phyloP scores from a whole-genome alignment of 1,284 basidiomycete genomes.

The Tausonia pullulans region DNA sequence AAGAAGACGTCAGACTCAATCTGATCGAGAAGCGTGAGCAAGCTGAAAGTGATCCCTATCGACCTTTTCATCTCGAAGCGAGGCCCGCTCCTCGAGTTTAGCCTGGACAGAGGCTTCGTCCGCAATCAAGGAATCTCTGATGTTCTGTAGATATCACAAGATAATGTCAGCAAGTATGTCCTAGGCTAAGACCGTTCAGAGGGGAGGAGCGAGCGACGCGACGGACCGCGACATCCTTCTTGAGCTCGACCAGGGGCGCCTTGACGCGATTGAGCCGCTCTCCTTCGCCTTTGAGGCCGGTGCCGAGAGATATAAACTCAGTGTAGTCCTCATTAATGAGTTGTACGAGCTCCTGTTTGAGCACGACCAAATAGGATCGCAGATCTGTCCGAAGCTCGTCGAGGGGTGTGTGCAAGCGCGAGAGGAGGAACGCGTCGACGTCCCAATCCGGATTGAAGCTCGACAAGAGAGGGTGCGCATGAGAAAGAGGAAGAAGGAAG shows the following conservation, averaged over 20 bases:
- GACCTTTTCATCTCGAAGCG: conserved; percentile 72
- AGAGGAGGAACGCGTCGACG: conserved; percentile 78
- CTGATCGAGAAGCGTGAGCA: conserved; percentile 13
- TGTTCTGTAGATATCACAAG: neutral
- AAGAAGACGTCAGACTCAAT: neutral
- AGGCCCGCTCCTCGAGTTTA: conserved; percentile 60
- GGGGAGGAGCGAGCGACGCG: too few relatives aligned
- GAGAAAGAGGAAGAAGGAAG: conserved; percentile 62
- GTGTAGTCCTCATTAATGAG: conserved; percentile 97
- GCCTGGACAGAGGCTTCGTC: conserved; percentile 60
- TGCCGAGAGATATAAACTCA: conserved; percentile 90
- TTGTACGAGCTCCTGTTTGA: conserved; percentile 85
- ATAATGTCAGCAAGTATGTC: too few relatives aligned
- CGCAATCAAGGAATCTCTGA: conserved; percentile 10
- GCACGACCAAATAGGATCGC: conserved; percentile 63
- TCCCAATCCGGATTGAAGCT: conserved; percentile 43
- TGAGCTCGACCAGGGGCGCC: conserved; percentile 52
- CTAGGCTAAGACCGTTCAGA: neutral
- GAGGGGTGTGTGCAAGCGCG: conserved; percentile 71
- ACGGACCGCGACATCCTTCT: conserved; percentile 56
- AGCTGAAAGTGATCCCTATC: neutral
- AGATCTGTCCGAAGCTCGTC: conserved; percentile 78
- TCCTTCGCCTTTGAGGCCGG: conserved; percentile 73
- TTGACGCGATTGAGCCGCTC: conserved; percentile 54
- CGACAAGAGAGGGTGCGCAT: conserved; percentile 59